phyloP scores from a whole-genome alignment of 495 filamentous ascomycete genomes.

The Hyaloscypha hepaticicola region DNA sequence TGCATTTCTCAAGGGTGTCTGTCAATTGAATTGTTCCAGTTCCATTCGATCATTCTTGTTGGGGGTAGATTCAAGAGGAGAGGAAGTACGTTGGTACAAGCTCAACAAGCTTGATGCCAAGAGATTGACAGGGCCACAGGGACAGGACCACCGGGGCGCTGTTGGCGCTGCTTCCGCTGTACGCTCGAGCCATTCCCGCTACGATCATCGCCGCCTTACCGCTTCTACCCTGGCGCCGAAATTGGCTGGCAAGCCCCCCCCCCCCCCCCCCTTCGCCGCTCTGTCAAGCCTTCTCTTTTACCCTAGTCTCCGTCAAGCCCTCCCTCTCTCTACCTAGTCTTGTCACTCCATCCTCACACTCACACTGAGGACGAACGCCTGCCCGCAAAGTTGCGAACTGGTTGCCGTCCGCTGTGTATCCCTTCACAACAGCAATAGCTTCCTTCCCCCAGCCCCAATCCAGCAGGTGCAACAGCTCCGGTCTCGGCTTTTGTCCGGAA shows the following conservation, averaged over 20 bases:
- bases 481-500: conserved; percentile 11
- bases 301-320: neutral
- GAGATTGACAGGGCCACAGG: no score
- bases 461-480: conserved; percentile 6
- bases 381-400: conserved; percentile 7
- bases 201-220: conserved; percentile 20
- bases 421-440: conserved; percentile 12
- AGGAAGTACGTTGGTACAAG: conserved; percentile 9
- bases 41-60: neutral
- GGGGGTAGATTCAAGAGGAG: neutral
- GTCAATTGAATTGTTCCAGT: no score
- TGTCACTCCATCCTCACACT: neutral
- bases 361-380: conserved; percentile 5
- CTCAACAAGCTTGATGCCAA: neutral
- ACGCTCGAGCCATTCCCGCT: conserved; percentile 25
- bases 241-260: neutral
- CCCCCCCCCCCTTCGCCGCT: neutral
- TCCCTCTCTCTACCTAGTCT: neutral
- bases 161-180: neutral
- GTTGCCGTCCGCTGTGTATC: conserved; percentile 1
- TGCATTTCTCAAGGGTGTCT: no score
- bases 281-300: neutral
- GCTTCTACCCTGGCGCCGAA: neutral
- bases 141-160: neutral
- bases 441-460: neutral